Percentiles rank a stretch among this genome's conserved stretches.
phyloP scores from a whole-genome alignment of 306 rosid genomes.

The Sophora flavescens region DNA sequence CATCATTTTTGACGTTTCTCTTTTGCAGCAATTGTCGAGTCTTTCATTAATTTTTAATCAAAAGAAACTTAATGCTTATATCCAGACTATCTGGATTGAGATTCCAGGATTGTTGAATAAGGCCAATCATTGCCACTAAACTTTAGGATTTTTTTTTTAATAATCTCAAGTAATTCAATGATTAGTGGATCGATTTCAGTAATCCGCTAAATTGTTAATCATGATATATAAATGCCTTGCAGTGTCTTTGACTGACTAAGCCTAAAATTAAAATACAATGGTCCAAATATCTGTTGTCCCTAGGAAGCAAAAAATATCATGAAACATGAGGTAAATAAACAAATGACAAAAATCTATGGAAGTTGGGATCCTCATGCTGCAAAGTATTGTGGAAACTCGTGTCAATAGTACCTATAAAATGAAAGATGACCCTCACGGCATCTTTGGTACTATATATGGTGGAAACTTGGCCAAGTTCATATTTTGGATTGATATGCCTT shows the following conservation, averaged over 20 bases:
- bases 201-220: background rate
- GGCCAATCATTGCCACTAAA: conserved; percentile 3
- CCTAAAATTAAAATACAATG: background rate
- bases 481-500: background rate
- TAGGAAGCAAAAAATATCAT: background rate
- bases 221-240: background rate
- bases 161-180: no score
- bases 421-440: conserved; percentile 32
- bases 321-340: background rate
- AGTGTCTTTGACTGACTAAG: background rate
- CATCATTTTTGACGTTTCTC: no score
- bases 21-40: background rate
- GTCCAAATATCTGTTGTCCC: background rate
- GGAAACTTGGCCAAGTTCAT: conserved; percentile 34
- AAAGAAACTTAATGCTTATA: background rate
- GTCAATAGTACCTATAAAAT: conserved; percentile 6
- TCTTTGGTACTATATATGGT: conserved; percentile 9
- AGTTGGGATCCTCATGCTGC: background rate
- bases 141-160: background rate
- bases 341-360: conserved; percentile 2
- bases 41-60: background rate
- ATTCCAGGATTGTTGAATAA: background rate
- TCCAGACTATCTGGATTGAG: background rate
- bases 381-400: conserved; percentile 20
- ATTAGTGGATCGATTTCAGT: background rate